These are phyloP conservation scores for Groenewaldozyma sp. DNA, from an alignment of 1,139 yeast species.

Conservation along the genomic window DNA sequence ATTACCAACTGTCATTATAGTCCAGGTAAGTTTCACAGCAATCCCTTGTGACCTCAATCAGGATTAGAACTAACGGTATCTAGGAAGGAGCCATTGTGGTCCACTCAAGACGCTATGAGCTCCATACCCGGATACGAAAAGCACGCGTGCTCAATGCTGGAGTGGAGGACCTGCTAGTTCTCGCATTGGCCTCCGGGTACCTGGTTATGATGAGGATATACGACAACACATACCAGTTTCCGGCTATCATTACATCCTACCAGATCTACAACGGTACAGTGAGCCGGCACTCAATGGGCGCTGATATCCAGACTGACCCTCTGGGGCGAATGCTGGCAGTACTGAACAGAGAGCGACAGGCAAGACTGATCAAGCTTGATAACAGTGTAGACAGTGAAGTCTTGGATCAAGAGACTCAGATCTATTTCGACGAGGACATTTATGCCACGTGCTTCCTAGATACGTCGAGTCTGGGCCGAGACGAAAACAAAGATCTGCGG, in stretches of 20 bases:
- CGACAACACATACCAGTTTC: neutral
- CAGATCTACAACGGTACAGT: neutral
- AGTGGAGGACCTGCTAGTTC: conserved; percentile 3
- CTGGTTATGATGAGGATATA: conserved; percentile 1
- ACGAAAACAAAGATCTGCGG: neutral
- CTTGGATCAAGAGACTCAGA: too few relatives aligned
- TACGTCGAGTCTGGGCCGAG: neutral
- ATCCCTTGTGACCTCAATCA: neutral
- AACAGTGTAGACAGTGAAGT: too few relatives aligned
- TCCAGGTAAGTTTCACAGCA: neutral
- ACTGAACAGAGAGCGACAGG: too few relatives aligned
- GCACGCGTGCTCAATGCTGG: neutral
- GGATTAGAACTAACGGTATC: neutral
- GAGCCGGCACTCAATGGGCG: neutral
- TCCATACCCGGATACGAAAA: neutral
- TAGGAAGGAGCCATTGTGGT: conserved; percentile 1
- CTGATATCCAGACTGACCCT: neutral
- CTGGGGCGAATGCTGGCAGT: neutral
- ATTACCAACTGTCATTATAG: neutral
- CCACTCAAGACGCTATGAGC: neutral
- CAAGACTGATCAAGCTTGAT: too few relatives aligned
- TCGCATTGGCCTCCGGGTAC: conserved; percentile 4
- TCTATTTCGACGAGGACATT: too few relatives aligned
- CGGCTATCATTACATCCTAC: neutral
- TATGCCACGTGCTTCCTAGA: too few relatives aligned